Conservation (phyloP, 129 eudicot genomes). For the Flaveria bidentis region DNA sequence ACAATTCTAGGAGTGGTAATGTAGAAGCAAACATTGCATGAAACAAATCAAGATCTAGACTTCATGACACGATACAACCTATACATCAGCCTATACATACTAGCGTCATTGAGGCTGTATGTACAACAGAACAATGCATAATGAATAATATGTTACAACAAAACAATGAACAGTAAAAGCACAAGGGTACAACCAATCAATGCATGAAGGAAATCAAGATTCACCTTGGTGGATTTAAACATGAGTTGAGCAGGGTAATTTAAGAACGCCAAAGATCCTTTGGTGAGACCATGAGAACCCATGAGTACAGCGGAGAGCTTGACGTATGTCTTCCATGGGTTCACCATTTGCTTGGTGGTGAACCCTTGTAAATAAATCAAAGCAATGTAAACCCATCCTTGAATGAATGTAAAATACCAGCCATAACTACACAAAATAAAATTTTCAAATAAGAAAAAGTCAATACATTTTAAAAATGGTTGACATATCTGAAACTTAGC, state of each 20-base stretch:
- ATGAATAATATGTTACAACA: background rate
- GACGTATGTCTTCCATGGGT: constrained; percentile 89
- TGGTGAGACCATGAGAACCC: constrained; percentile 96
- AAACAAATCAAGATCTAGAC: background rate
- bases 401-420: constrained; percentile 88
- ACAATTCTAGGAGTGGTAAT: background rate
- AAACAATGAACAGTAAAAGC: background rate
- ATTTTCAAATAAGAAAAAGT: background rate
- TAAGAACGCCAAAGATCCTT: constrained; percentile 83
- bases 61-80: background rate
- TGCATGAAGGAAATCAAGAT: background rate
- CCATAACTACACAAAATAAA: constrained; percentile 57
- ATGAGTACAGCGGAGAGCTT: constrained; percentile 88
- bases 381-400: constrained; percentile 80
- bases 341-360: constrained; percentile 91
- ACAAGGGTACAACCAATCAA: background rate
- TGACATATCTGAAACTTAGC: background rate
- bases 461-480: constrained; percentile 1
- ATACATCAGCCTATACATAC: background rate
- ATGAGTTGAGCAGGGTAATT: constrained; percentile 92
- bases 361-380: constrained; percentile 83
- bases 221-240: constrained; percentile 96
- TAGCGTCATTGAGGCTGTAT: no score
- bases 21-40: background rate
- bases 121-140: background rate